Conservation (phyloP, 2,329 filamentous ascomycete species). For the Diaporthe aspalathi region DNA sequence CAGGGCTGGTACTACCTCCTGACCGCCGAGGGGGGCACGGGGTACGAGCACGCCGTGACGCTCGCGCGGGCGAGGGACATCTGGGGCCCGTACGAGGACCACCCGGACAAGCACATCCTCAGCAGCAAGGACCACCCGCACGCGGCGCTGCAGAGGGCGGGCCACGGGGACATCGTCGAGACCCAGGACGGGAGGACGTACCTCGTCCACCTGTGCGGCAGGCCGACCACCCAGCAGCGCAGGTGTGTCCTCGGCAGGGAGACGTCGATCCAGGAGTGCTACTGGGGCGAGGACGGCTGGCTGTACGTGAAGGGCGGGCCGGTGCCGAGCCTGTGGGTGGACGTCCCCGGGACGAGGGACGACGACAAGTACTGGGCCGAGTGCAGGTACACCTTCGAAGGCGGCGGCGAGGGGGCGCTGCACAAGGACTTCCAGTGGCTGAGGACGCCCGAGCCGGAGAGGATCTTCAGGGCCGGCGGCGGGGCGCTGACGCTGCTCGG, state of each 20-base stretch:
- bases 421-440: slow-evolving; percentile 69
- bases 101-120: slow-evolving; percentile 68
- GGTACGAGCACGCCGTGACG: slow-evolving; percentile 70
- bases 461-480: slow-evolving; percentile 58
- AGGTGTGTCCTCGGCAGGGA: slow-evolving; percentile 67
- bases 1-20: slow-evolving; percentile 70
- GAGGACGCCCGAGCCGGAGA: slow-evolving; percentile 64
- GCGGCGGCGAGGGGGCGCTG: slow-evolving; percentile 46
- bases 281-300: slow-evolving; percentile 71
- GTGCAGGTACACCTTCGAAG: slow-evolving; percentile 59
- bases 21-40: slow-evolving; percentile 71
- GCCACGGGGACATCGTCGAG: slow-evolving; percentile 66
- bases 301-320: slow-evolving; percentile 70
- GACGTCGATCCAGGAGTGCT: slow-evolving; percentile 68
- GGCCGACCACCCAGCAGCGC: slow-evolving; percentile 62
- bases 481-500: slow-evolving; percentile 60
- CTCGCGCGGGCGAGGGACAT: slow-evolving; percentile 63
- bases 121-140: slow-evolving; percentile 63
- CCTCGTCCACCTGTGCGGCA: slow-evolving; percentile 64
- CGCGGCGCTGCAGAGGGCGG: slow-evolving; percentile 62
- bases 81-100: slow-evolving; percentile 72
- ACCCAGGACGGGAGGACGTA: slow-evolving; percentile 64
- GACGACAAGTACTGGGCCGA: slow-evolving; percentile 63
- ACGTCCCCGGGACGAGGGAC: slow-evolving; percentile 60
- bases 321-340: slow-evolving; percentile 63